phyloP scores from a whole-genome alignment of 2,329 filamentous ascomycete species.

The Monilinia aucupariae region DNA sequence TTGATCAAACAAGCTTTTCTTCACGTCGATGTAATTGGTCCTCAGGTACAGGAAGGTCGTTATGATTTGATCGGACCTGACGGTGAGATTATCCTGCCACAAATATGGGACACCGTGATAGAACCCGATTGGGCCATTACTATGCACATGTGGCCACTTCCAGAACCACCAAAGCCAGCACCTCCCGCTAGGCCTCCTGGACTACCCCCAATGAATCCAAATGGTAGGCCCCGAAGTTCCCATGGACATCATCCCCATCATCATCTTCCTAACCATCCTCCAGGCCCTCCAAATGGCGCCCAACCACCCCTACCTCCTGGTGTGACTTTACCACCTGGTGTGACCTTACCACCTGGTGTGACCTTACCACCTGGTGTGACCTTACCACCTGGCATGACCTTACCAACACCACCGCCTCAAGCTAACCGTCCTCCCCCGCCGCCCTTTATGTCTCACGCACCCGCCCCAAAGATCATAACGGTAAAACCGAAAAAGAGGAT shows the following conservation, averaged over 20 bases:
- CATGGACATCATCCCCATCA: constrained; percentile 20
- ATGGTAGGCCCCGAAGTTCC: constrained; percentile 17
- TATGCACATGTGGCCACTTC: constrained; percentile 63
- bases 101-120: constrained; percentile 75
- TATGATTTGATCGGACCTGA: constrained; percentile 77
- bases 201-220: constrained; percentile 12
- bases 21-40: constrained; percentile 70
- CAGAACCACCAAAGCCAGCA: constrained; percentile 32
- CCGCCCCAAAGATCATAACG: constrained; percentile 6
- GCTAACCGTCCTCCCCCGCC: constrained; percentile 12
- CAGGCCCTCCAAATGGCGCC: constrained; percentile 18
- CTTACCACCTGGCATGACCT: too few species aligned
- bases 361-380: constrained; percentile 16
- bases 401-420: constrained; percentile 16
- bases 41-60: constrained; percentile 70
- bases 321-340: neutral
- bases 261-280: constrained; percentile 14
- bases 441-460: constrained; percentile 10
- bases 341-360: too few species aligned
- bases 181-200: constrained; percentile 20
- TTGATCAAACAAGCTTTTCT: constrained; percentile 79
- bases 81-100: constrained; percentile 75
- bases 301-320: constrained; percentile 21
- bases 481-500: constrained; percentile 20
- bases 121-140: constrained; percentile 70